Percentiles rank a stretch among this genome's conserved stretches.
These are phyloP conservation scores for Talaromyces piceae DNA, from an alignment of 2,329 filamentous ascomycete genomes.

Conservation along the genomic window DNA sequence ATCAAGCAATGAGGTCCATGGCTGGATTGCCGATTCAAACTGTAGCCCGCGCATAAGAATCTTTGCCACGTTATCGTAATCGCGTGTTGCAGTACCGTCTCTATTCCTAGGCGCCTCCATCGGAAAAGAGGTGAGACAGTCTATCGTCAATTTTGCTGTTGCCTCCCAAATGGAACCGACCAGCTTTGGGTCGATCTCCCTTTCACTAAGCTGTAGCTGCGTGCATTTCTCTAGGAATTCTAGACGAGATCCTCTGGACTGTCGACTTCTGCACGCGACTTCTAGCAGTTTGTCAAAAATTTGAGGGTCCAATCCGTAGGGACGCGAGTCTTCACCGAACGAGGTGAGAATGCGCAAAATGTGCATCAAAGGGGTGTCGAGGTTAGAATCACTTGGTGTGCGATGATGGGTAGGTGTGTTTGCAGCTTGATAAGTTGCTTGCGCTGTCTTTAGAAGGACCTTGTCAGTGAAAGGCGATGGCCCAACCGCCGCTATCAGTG, in stretches of 20 bases:
- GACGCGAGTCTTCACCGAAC: slow-evolving; percentile 13
- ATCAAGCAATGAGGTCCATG: slow-evolving; percentile 49
- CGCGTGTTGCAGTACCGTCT: slow-evolving; percentile 50
- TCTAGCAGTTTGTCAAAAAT: slow-evolving; percentile 26
- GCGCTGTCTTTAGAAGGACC: slow-evolving; percentile 45
- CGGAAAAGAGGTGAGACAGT: slow-evolving; percentile 34
- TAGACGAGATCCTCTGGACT: slow-evolving; percentile 29
- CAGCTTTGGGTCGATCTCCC: slow-evolving; percentile 12
- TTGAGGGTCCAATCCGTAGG: slow-evolving; percentile 20
- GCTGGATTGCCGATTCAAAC: slow-evolving; percentile 20
- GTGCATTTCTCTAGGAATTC: slow-evolving; percentile 33
- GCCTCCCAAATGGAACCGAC: slow-evolving; percentile 28
- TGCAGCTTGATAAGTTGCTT: slow-evolving; percentile 46
- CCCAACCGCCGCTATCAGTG: slow-evolving; percentile 45
- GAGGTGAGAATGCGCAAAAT: slow-evolving; percentile 29
- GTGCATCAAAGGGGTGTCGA: slow-evolving; percentile 32
- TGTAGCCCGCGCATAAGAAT: slow-evolving; percentile 56
- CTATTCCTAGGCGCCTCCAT: slow-evolving; percentile 36
- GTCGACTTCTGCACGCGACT: slow-evolving; percentile 26
- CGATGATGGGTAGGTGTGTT: slow-evolving; percentile 30
- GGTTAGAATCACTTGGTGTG: slow-evolving; percentile 18
- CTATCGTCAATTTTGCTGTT: slow-evolving; percentile 25
- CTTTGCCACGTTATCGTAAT: slow-evolving; percentile 62
- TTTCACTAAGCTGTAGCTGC: slow-evolving; percentile 18
- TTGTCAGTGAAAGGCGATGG: slow-evolving; percentile 45